phyloP scores from a whole-genome alignment of 495 filamentous ascomycete species.

The Tuber brumale region DNA sequence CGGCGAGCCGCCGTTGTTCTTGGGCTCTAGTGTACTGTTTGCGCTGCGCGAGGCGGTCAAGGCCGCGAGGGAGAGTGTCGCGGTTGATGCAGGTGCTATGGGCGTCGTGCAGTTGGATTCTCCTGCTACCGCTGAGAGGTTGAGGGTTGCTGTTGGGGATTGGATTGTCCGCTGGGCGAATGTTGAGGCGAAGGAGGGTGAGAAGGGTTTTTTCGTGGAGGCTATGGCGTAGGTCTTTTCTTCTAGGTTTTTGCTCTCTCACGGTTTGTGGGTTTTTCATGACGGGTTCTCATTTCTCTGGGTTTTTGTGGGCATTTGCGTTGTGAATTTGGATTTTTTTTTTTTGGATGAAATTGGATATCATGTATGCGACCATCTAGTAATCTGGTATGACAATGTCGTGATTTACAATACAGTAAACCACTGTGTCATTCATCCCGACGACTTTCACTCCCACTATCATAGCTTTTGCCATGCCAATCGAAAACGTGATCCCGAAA shows the following conservation, averaged over 20 bases:
- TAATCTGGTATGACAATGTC: too few species aligned
- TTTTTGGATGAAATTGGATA: neutral
- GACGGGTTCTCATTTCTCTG: neutral
- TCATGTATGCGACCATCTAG: too few species aligned
- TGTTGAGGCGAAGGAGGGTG: slow-evolving; percentile 62
- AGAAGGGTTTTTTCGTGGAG: slow-evolving; percentile 82
- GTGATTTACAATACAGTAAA: too few species aligned
- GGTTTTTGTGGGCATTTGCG: neutral
- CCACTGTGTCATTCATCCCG: too few species aligned
- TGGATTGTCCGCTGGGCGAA: slow-evolving; percentile 71
- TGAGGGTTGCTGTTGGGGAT: slow-evolving; percentile 76
- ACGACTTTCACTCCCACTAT: too few species aligned
- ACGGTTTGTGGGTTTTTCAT: neutral
- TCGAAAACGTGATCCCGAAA: too few species aligned
- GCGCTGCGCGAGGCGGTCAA: slow-evolving; percentile 49
- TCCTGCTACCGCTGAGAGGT: slow-evolving; percentile 80
- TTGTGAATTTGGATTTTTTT: neutral
- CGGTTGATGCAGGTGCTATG: slow-evolving; percentile 41
- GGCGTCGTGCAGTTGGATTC: slow-evolving; percentile 58
- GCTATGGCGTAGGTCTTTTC: slow-evolving; percentile 9
- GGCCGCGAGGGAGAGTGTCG: slow-evolving; percentile 41
- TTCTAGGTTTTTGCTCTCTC: too few species aligned
- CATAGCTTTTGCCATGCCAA: too few species aligned
- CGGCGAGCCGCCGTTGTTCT: slow-evolving; percentile 45
- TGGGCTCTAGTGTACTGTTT: slow-evolving; percentile 45